Base-by-base conservation (phyloP, 495 filamentous ascomycete species). In the Pseudotulostoma volvatum region DNA sequence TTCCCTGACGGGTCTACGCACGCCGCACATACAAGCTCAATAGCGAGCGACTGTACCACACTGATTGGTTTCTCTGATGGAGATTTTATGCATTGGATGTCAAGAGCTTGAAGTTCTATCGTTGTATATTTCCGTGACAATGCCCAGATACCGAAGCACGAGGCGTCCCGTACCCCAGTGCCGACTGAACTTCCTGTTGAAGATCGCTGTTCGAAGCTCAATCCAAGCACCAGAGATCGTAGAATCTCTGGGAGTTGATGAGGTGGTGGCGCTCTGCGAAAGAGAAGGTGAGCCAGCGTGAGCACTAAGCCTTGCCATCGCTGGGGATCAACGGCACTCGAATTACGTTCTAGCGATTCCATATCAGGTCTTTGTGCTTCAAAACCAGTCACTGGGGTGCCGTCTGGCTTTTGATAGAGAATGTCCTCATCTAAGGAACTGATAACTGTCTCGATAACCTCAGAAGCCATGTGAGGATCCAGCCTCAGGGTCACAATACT, bases 131-230 rank as follows among this genome's bases (percentile, higher is more conserved):
- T 76, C 41, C 90, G 69, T 32, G 86, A 86, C 8, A 96, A 56
- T 1, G 86, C 76, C 90, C 90, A 99, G 18, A 93, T 77, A 19
- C 90, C 90, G 50, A 95, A 95, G 53, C 84, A 92, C 1, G 90
- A 83, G 3, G 92, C 92, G 63, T 99, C 90, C 38, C 90, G 71
- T n/a, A 96, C 92, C 47, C 88, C 94, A 0, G 80, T 76, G 7
- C 92, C 92, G n/a, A 84, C 61, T 3, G 85, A 84, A 7, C 65
- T 71, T 7, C 93, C 92, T 13, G 80, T 82, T 0, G 82, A 63
- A 18, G 76, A 79, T 33, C 84, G 70, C 50, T 88, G 81, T 53
- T 95, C 86, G 46, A 95, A 99, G 7, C 70, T 71, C 32, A 95
- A 66, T 0, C 81, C 84, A 38, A 74, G 63, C 1, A 85, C 51